These are phyloP conservation scores for Chloropicon primus DNA, from an alignment of 139 green algal genomes.

Conservation along the genomic window DNA sequence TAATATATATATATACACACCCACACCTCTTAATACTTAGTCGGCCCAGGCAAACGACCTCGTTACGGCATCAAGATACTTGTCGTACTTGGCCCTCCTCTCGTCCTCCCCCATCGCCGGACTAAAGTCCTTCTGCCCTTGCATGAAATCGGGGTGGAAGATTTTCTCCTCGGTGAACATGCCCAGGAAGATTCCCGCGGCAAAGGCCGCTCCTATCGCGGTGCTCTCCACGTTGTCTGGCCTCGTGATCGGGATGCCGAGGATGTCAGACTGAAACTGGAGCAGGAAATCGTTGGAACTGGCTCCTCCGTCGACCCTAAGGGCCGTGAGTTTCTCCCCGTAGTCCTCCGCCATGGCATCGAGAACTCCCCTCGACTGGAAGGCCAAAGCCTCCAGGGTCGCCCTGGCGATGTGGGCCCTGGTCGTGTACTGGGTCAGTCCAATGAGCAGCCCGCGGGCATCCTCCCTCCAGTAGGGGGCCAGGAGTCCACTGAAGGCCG, in stretches of 20 bases:
- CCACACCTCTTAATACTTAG: too few species aligned
- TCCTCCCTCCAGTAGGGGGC: constrained; percentile 80
- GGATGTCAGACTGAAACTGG: constrained; percentile 70
- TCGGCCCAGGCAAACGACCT: background rate
- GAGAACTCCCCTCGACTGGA: constrained; percentile 81
- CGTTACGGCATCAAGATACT: background rate
- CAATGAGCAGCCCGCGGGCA: constrained; percentile 67
- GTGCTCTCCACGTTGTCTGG: constrained; percentile 84
- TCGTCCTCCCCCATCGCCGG: background rate
- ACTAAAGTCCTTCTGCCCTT: background rate
- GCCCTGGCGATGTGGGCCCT: constrained; percentile 65
- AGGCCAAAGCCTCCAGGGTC: constrained; percentile 87
- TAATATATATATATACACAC: too few species aligned
- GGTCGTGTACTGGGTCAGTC: constrained; percentile 53
- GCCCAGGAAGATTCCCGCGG: constrained; percentile 70
- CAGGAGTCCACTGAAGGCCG: constrained; percentile 86
- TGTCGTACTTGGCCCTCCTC: background rate
- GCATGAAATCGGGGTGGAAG: constrained; percentile 9
- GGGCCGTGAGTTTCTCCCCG: constrained; percentile 23
- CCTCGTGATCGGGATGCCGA: constrained; percentile 57
- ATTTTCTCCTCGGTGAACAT: constrained; percentile 54
- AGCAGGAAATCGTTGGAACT: constrained; percentile 76
- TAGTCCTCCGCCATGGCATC: constrained; percentile 63
- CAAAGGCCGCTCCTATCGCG: constrained; percentile 71
- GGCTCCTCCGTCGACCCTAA: constrained; percentile 83